Evolutionary conservation across 1,284 basidiomycete genomes (phyloP).

Genomic region (Sphagnurus paluster): DNA sequence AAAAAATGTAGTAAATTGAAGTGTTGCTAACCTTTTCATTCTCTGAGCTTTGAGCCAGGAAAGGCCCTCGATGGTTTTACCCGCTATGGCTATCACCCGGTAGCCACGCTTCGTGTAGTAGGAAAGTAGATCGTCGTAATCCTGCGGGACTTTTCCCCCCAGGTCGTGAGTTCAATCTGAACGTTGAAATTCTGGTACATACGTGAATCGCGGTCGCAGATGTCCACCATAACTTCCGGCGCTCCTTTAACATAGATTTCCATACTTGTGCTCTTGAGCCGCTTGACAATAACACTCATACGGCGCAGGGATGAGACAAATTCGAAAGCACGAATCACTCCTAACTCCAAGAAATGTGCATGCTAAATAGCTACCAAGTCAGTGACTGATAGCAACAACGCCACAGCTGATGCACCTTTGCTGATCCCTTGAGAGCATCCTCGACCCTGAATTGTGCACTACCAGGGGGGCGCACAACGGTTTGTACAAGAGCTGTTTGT

Average conservation of each 20-base stretch:
- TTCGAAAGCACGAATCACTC: slow-evolving; percentile 95
- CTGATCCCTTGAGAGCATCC: slow-evolving; percentile 84
- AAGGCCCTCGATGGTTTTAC: slow-evolving; percentile 91
- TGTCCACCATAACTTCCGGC: slow-evolving; percentile 96
- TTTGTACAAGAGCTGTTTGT: slow-evolving; percentile 92
- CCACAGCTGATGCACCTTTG: slow-evolving; percentile 53
- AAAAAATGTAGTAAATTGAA: neutral
- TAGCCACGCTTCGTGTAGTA: slow-evolving; percentile 98
- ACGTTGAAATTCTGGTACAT: slow-evolving; percentile 13
- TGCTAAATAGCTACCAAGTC: slow-evolving; percentile 53
- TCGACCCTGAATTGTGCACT: slow-evolving; percentile 87
- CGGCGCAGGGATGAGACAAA: slow-evolving; percentile 92
- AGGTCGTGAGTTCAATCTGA: slow-evolving; percentile 3
- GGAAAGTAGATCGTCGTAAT: slow-evolving; percentile 95
- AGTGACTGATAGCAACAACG: neutral
- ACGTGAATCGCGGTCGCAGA: slow-evolving; percentile 90
- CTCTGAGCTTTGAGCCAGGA: slow-evolving; percentile 98
- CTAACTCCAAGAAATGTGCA: slow-evolving; percentile 94
- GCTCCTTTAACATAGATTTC: slow-evolving; percentile 99
- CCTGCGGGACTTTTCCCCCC: slow-evolving; percentile 83
- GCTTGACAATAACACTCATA: slow-evolving; percentile 98
- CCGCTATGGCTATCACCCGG: slow-evolving; percentile 97
- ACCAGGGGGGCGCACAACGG: slow-evolving; percentile 94
- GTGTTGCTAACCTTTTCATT: slow-evolving; percentile 75
- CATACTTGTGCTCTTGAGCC: slow-evolving; percentile 92